These are phyloP conservation scores for Calophaca sinica DNA, from an alignment of 306 rosid genomes.

Conservation along the genomic window DNA sequence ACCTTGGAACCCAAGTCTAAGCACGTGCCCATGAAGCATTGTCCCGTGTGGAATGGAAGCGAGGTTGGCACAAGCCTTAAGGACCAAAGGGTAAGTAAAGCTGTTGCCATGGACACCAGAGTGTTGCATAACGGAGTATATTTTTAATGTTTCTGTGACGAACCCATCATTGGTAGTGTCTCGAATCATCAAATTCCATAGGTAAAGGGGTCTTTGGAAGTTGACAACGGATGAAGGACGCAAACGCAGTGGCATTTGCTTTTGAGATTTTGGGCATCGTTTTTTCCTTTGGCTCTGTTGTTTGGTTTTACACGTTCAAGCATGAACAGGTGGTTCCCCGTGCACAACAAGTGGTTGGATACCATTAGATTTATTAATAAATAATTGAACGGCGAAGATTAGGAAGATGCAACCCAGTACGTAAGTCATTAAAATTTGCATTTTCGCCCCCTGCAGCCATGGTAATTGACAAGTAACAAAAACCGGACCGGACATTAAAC, in stretches of 20 bases:
- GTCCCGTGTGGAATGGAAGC: conserved; percentile 50
- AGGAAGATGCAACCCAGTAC: too few relatives aligned
- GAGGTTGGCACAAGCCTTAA: conserved; percentile 64
- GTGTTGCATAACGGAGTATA: conserved; percentile 55
- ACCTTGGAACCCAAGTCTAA: conserved; percentile 52
- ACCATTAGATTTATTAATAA: too few relatives aligned
- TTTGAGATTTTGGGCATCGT: background rate
- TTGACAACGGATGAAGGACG: conserved; percentile 39
- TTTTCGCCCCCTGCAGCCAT: too few relatives aligned
- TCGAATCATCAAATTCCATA: conserved; percentile 66
- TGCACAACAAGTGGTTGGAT: too few relatives aligned
- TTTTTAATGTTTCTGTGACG: conserved; percentile 47
- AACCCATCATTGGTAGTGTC: conserved; percentile 55
- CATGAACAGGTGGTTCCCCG: too few relatives aligned
- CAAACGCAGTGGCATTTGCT: conserved; percentile 45
- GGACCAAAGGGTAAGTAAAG: conserved; percentile 58
- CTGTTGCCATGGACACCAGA: conserved; percentile 58
- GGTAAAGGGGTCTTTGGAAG: conserved; percentile 53
- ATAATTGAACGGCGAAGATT: too few relatives aligned
- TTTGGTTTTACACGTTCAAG: too few relatives aligned
- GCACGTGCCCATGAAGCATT: conserved; percentile 54
- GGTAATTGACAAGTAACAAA: too few relatives aligned
- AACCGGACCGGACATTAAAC: too few relatives aligned
- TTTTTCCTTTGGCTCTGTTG: background rate
- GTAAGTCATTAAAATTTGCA: too few relatives aligned